Base-by-base conservation (phyloP, 257 asterid genomes). In the Primulina huaijiensis region DNA sequence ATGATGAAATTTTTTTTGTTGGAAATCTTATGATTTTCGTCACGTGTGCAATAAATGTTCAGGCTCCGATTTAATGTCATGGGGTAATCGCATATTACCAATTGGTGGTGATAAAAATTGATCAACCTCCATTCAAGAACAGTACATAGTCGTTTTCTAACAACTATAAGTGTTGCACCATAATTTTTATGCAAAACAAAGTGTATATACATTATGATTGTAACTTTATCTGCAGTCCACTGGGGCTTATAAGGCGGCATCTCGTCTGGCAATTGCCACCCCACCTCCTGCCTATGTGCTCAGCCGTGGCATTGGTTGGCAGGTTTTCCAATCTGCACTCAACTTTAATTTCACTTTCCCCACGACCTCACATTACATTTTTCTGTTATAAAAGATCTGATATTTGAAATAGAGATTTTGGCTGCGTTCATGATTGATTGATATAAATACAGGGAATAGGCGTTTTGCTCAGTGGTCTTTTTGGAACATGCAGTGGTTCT, bases 251-350 rank as follows among this genome's bases (percentile, higher is more conserved):
- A 82, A 87, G 78, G 99, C 97, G 19, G 97, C 99, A 5, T 87
- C 99, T 62, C 99, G 99, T 76, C 92, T 94, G 71, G 99, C 99
- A 58, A 94, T 94, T 37, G 99, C 99, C 68, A 94, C 99, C 64
- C 99, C 99, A 6, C 99, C 99, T 73, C 99, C 99, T 46, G 97
- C 99, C 52, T 91, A 94, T 59, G 99, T 94, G 68, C 90, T 94
- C 66, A 94, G 99, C 72, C 92, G 99, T 7, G 99, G 99, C 66
- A 94, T 94, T 72, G 99, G 99, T 75, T 94, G 99, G 99, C 98
- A 92, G 97, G 98, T 92, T 66, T 57, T 71, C 46, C 61, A 14
- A 33, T 50, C 7, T 33, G 19, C 23, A 64, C 73, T 40, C 52
- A 37, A 71, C 50, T 57, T 60, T 46, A 34, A 11, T 3, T 16